These are phyloP conservation scores for Turritis glabra DNA, from an alignment of 345 rosid genomes.

Conservation along the genomic window DNA sequence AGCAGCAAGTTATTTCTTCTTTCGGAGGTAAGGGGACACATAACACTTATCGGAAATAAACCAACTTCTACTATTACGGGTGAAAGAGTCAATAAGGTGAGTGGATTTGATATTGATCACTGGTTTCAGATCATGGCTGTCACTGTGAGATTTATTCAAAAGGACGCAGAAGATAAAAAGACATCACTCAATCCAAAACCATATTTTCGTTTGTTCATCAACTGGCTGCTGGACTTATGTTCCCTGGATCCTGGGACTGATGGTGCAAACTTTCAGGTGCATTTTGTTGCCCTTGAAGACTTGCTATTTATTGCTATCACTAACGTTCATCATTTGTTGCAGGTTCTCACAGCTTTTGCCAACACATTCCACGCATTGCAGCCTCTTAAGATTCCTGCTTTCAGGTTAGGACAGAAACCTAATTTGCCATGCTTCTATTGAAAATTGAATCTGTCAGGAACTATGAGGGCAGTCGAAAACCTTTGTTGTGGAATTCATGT, in stretches of 20 bases:
- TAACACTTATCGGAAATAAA: neutral
- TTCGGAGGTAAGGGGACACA: conserved; percentile 57
- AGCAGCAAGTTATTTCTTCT: conserved; percentile 59
- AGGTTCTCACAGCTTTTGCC: conserved; percentile 88
- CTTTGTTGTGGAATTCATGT: neutral
- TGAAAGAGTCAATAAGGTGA: neutral
- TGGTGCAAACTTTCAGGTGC: conserved; percentile 79
- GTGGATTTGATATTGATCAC: conserved; percentile 18
- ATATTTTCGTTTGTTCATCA: conserved; percentile 86
- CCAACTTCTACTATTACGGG: neutral
- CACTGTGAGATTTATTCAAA: conserved; percentile 74
- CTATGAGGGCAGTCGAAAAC: conserved; percentile 7
- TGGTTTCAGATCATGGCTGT: conserved; percentile 63
- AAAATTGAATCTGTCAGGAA: neutral
- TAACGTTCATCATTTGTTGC: conserved; percentile 38
- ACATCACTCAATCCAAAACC: conserved; percentile 83
- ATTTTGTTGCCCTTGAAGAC: conserved; percentile 11
- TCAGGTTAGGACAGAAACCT: conserved; percentile 59
- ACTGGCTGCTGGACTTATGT: conserved; percentile 77
- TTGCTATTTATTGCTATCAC: conserved; percentile 7
- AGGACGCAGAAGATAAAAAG: conserved; percentile 87
- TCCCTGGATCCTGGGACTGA: conserved; percentile 65
- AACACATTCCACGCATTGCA: conserved; percentile 85
- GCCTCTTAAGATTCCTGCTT: conserved; percentile 89
- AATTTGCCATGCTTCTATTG: neutral